Evolutionary conservation across 1,139 yeast species (phyloP), one percentile per base, ranked within the genome.

Genomic region (Komagataea norvegica): DNA sequence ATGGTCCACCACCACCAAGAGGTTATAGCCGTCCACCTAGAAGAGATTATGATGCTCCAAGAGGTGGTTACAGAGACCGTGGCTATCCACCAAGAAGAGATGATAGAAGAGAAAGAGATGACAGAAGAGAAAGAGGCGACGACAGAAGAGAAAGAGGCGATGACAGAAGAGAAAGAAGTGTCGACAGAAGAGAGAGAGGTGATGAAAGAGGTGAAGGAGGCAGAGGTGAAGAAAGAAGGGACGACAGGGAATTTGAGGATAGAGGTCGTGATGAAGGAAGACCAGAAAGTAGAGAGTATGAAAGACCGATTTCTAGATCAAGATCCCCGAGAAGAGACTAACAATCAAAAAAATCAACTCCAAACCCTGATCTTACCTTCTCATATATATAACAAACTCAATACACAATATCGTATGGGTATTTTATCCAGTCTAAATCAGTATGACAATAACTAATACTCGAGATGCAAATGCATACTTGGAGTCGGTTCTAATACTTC

Each of bases 401-500:
- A n/a, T n/a, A n/a, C n/a, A 11, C 24, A 21, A 8, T 21, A 21
- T 21, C 24, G 11, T 21, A 8, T 21, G 24, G 24, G 8, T 21
- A 8, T 21, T 21, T 21, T 21, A 21, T 11, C 8, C 11, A 21
- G 24, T 21, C n/a, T n/a, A n/a, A n/a, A n/a, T n/a, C n/a, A n/a
- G n/a, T n/a, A n/a, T n/a, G n/a, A n/a, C n/a, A n/a, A n/a, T n/a
- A n/a, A n/a, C n/a, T n/a, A n/a, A n/a, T n/a, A n/a, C n/a, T n/a
- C n/a, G n/a, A n/a, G n/a, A n/a, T n/a, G n/a, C 70, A 54, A 74
- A 74, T 3, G 91, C 88, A 55, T 65, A 83, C 54, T 80, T 79
- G 31, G 89, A 80, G 51, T 60, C 74, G 18, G 61, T 57, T 64
- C 95, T 77, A 34, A 86, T 60, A 21, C 45, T 40, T 45, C 72